phyloP scores from a whole-genome alignment of 768 basidiomycete species.

The Tricholoma sp. region DNA sequence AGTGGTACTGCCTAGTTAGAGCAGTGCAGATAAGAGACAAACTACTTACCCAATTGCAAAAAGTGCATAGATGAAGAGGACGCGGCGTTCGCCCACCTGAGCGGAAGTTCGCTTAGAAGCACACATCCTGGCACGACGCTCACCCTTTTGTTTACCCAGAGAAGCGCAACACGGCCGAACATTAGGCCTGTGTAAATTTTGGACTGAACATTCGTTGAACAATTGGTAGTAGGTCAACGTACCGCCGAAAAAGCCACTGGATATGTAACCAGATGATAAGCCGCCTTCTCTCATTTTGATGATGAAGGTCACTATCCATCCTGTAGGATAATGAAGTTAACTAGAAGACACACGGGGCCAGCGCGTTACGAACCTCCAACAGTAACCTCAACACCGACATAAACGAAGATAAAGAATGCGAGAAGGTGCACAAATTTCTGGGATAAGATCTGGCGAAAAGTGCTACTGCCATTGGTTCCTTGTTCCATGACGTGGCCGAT shows the following conservation, averaged over 20 bases:
- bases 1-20: too few species aligned
- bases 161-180: slow-evolving; percentile 48
- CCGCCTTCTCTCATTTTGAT: slow-evolving; percentile 30
- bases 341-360: background rate
- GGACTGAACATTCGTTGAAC: too few species aligned
- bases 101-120: background rate
- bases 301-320: slow-evolving; percentile 68
- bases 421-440: slow-evolving; percentile 54
- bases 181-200: slow-evolving; percentile 39
- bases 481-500: slow-evolving; percentile 41
- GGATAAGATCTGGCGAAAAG: slow-evolving; percentile 45
- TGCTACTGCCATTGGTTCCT: slow-evolving; percentile 25
- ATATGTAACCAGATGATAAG: slow-evolving; percentile 14
- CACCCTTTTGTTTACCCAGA: slow-evolving; percentile 54
- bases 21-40: background rate
- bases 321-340: slow-evolving; percentile 21
- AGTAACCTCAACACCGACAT: slow-evolving; percentile 58
- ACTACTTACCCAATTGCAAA: slow-evolving; percentile 42
- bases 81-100: slow-evolving; percentile 50
- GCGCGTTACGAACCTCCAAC: slow-evolving; percentile 35
- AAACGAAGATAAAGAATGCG: slow-evolving; percentile 27
- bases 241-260: slow-evolving; percentile 19
- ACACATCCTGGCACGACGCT: background rate
- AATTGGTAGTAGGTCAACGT: background rate
- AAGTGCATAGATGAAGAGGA: slow-evolving; percentile 46